Conservation (phyloP, 495 filamentous ascomycete species). For the Aspergillus cavernicola region DNA sequence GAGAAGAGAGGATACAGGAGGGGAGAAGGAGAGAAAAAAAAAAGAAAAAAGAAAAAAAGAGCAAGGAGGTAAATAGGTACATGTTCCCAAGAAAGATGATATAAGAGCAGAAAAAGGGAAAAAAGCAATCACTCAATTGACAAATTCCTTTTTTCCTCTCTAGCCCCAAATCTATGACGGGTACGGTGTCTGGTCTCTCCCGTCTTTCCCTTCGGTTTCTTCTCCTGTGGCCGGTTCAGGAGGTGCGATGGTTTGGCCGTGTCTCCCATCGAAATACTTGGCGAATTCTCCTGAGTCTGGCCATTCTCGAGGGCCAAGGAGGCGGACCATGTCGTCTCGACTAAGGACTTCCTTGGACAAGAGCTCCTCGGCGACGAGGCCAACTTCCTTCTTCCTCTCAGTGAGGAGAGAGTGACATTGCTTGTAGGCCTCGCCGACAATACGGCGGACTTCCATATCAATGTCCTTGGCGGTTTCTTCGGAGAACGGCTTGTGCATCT, state of each 20-base stretch:
- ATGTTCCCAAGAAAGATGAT: background rate
- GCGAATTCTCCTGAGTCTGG: constrained; percentile 81
- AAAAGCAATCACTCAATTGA: background rate
- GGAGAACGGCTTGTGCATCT: constrained; percentile 90
- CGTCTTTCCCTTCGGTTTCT: constrained; percentile 35
- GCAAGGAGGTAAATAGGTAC: constrained; percentile 1
- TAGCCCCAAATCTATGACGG: constrained; percentile 15
- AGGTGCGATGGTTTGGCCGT: constrained; percentile 49
- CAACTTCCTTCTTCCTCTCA: constrained; percentile 83
- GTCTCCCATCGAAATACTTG: constrained; percentile 76
- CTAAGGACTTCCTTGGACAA: constrained; percentile 85
- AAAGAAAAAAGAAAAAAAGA: constrained; percentile 20
- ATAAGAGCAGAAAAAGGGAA: constrained; percentile 3
- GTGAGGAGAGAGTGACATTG: constrained; percentile 80
- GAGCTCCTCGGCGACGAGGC: constrained; percentile 88
- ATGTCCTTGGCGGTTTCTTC: constrained; percentile 90
- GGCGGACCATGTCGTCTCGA: constrained; percentile 84
- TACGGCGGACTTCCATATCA: constrained; percentile 82
- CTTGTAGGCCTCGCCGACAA: constrained; percentile 86
- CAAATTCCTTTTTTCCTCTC: background rate
- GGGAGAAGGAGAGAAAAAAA: constrained; percentile 27
- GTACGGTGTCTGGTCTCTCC: constrained; percentile 42
- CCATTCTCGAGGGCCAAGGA: constrained; percentile 79
- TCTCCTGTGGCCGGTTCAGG: constrained; percentile 46
- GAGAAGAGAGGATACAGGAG: background rate